These are phyloP conservation scores for Alternaria angustiovoidea DNA, from an alignment of 2,329 filamentous ascomycete species.

Conservation along the genomic window DNA sequence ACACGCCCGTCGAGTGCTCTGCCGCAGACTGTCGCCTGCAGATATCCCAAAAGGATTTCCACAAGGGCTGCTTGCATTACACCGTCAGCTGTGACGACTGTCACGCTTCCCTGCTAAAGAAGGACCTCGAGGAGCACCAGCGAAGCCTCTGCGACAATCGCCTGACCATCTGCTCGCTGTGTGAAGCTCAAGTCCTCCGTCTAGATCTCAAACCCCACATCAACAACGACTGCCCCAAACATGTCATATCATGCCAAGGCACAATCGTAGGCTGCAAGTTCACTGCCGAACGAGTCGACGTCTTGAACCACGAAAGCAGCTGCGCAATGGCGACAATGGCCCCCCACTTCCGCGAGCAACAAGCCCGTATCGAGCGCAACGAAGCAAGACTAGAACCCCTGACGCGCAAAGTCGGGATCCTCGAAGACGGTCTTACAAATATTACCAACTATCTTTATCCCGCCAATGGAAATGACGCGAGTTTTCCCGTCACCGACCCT, in stretches of 20 bases:
- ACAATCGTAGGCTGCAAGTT: conserved; percentile 54
- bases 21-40: conserved; percentile 59
- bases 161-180: conserved; percentile 54
- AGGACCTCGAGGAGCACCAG: conserved; percentile 61
- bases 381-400: conserved; percentile 55
- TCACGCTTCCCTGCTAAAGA: conserved; percentile 61
- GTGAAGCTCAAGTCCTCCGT: conserved; percentile 52
- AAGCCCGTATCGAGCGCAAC: conserved; percentile 54
- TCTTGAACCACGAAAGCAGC: conserved; percentile 51
- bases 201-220: conserved; percentile 54
- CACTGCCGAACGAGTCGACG: conserved; percentile 49
- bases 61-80: conserved; percentile 63
- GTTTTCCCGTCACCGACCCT: conserved; percentile 44
- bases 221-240: conserved; percentile 53
- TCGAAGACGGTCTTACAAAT: conserved; percentile 55
- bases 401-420: conserved; percentile 54
- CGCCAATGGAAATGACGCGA: conserved; percentile 41
- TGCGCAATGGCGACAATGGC: conserved; percentile 59
- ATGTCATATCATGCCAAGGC: conserved; percentile 55
- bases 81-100: conserved; percentile 63
- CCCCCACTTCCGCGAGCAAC: conserved; percentile 54
- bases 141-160: conserved; percentile 61
- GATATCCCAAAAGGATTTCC: conserved; percentile 64
- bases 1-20: conserved; percentile 63
- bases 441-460: conserved; percentile 55